Base-by-base conservation (phyloP, 352 stramenopile species). In the Phytophthora crassamura region DNA sequence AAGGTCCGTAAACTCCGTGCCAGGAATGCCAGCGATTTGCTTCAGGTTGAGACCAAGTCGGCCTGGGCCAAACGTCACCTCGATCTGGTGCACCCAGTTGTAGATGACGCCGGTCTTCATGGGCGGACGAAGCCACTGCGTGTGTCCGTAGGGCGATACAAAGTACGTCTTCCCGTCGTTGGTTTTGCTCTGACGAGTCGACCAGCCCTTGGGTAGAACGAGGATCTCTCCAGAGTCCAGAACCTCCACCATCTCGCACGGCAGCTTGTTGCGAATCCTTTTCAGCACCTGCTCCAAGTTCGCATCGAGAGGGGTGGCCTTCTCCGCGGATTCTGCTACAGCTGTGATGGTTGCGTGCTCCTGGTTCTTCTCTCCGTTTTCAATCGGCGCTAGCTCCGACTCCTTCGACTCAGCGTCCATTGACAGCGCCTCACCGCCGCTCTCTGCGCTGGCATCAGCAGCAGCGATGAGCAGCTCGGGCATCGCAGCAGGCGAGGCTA, bases 111-210 rank as follows among this genome's bases (percentile, higher is more conserved):
- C 78, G 47, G 88, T 93, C 59, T 86, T 85, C 68, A 95, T 81
- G 1, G 83, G 83, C 30, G 88, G 88, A 2, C 84, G 86, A 7
- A 96, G 50, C 88, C 88, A 96, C 50, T 93, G 84, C 10, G 88
- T 93, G 36, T 94, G 82, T 32, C 88, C 88, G 39, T 89, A 91
- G 9, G 88, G 88, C 15, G 82, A 93, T 25, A 96, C 87, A 56
- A 88, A 96, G 48, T 96, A 96, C n/a, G 68, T 90, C 69, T 93
- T 93, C 16, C 84, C 84, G 32, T 85, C 80, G 52, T 94, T 86
- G n/a, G 85, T 91, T 59, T 90, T 90, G 61, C 84, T 94, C 51
- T 86, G 77, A 7, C 86, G 83, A 16, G 82, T 93, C 2, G 83
- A 82, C 88, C 88, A 96, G 11, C 82, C 88, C 41, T 91, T 91